Base-by-base conservation (phyloP, 495 filamentous ascomycete species). In the Zalerion maritima region DNA sequence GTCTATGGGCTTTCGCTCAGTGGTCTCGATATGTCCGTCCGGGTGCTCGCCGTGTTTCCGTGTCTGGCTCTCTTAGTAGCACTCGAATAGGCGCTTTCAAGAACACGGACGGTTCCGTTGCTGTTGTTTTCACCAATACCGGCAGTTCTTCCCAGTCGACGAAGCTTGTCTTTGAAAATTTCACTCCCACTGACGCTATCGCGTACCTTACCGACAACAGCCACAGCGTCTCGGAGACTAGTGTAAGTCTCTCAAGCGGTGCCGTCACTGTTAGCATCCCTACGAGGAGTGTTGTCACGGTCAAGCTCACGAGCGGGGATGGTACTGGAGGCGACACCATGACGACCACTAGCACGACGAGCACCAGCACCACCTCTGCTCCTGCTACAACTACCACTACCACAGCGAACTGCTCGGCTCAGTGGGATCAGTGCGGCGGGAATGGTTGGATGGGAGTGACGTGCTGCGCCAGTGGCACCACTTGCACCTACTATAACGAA, bases 1-100 rank as follows among this genome's bases (percentile, higher is more conserved):
- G 61, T 6, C 50, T 68, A 14, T 70, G 63, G 64, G 63, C 63
- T 1, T 61, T 67, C 31, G 63, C 63, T 7, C 54, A 58, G 41
- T 62, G 54, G 37, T 55, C 49, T 23, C 38, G 56, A 13, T 57
- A 52, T 31, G 52, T 67, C 11, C 46, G 60, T n/a, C 60, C 58
- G 0, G 64, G 64, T 1, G 62, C 64, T 5, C 41, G 38, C 15
- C 52, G 63, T 7, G 37, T 70, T 18, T 49, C 42, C 14, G 54
- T 59, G 1, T 35, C 45, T 4, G 52, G 49, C 1, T 49, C 32
- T 21, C 34, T 49, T 13, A 28, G 44, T 5, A 42, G 37, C 17
- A 47, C 64, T 11, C 47, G 46, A 14, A 49, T 56, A 16, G 58
- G 57, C 16, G 62, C 63, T 2, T 69, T 67, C 28, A 41, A 47